Evolutionary conservation across 179 eudicot species (phyloP).

Genomic region (Beta macrorhiza): DNA sequence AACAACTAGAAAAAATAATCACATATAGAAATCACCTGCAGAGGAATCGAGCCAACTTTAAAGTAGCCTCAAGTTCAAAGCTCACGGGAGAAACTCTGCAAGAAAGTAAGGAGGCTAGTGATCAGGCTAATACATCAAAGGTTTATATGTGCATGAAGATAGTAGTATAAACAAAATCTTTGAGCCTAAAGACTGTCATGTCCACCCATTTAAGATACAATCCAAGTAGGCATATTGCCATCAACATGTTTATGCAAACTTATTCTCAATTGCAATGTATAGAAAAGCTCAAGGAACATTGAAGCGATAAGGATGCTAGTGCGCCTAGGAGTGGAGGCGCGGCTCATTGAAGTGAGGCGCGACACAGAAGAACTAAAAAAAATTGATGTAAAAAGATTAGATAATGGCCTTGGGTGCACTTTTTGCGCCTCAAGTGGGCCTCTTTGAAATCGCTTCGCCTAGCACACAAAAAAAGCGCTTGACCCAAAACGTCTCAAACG

Average conservation of each 20-base stretch:
- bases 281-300: no score
- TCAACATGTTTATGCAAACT: neutral
- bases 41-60: conserved; percentile 92
- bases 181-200: no score
- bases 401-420: no score
- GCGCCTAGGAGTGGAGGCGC: no score
- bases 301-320: no score
- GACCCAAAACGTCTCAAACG: no score
- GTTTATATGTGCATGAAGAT: neutral
- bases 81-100: conserved; percentile 98
- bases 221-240: neutral
- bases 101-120: conserved; percentile 3
- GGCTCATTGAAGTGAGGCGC: no score
- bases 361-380: no score
- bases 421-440: no score
- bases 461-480: no score
- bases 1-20: neutral
- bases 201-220: neutral
- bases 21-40: conserved; percentile 58
- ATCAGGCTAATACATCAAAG: conserved; percentile 22
- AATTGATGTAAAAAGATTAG: no score
- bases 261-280: neutral
- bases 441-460: no score
- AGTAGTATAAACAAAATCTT: neutral
- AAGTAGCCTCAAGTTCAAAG: conserved; percentile 97